These are phyloP conservation scores for Coprinellus aureogranulatus DNA, from an alignment of 768 basidiomycete genomes.

Conservation along the genomic window DNA sequence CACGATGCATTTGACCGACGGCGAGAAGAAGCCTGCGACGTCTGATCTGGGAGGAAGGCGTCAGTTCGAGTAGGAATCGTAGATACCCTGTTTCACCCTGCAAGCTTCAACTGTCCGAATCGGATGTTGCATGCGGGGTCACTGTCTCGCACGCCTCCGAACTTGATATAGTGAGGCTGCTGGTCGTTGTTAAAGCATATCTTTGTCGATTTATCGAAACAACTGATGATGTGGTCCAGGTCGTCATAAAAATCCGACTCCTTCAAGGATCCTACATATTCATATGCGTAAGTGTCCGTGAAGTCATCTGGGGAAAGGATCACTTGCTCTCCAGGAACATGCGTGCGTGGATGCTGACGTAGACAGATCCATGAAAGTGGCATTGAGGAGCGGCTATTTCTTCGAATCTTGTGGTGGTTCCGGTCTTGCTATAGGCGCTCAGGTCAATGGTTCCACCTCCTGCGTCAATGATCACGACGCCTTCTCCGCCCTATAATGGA, in stretches of 20 bases:
- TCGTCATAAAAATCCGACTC: constrained; percentile 43
- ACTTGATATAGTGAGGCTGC: constrained; percentile 46
- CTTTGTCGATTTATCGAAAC: constrained; percentile 50
- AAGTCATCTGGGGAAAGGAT: too few species aligned
- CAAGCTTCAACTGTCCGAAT: constrained; percentile 46
- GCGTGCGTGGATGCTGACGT: constrained; percentile 44
- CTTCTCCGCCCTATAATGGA: constrained; percentile 35
- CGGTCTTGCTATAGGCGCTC: constrained; percentile 40
- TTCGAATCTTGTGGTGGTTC: constrained; percentile 28
- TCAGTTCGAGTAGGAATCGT: too few species aligned
- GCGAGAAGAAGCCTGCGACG: constrained; percentile 37
- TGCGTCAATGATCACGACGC: constrained; percentile 54
- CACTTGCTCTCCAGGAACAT: constrained; percentile 37
- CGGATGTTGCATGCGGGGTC: constrained; percentile 40
- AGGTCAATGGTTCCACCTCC: constrained; percentile 62
- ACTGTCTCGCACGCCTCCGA: constrained; percentile 43
- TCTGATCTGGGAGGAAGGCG: constrained; percentile 22
- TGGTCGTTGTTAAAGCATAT: constrained; percentile 38
- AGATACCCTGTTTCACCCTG: constrained; percentile 18
- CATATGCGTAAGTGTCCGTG: too few species aligned
- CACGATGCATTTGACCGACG: constrained; percentile 35
- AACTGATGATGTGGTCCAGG: constrained; percentile 36
- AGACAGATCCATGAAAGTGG: constrained; percentile 49
- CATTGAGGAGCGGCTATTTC: constrained; percentile 50
- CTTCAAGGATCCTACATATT: constrained; percentile 41